These are phyloP conservation scores for Euclidium syriacum DNA, from an alignment of 345 rosid genomes.

Conservation along the genomic window DNA sequence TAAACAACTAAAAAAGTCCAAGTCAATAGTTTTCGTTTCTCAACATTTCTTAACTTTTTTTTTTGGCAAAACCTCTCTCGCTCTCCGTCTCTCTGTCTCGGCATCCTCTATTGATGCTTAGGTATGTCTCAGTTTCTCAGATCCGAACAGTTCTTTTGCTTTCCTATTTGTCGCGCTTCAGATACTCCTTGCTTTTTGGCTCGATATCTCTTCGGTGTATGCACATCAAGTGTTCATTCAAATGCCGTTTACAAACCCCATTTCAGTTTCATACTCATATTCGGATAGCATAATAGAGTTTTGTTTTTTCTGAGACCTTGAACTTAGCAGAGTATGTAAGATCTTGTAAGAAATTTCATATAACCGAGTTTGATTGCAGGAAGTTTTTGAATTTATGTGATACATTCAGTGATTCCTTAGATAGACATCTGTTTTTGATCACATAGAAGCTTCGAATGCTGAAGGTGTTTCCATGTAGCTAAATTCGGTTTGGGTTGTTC, in stretches of 20 bases:
- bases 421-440: not conserved
- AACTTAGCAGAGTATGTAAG: too few relatives aligned
- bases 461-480: not conserved
- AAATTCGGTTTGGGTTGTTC: not conserved
- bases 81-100: not conserved
- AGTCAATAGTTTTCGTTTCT: not conserved
- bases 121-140: constrained; percentile 11
- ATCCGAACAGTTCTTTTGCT: not conserved
- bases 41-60: not conserved
- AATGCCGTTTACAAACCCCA: constrained; percentile 3
- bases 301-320: not conserved
- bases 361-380: not conserved
- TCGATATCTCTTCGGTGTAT: not conserved
- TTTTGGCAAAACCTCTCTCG: not conserved
- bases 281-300: not conserved
- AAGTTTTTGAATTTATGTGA: not conserved
- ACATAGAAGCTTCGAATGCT: not conserved
- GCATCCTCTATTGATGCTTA: constrained; percentile 17
- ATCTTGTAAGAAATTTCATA: not conserved
- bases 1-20: not conserved
- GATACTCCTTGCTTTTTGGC: not conserved
- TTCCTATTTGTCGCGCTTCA: not conserved
- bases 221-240: constrained; percentile 21
- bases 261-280: not conserved
- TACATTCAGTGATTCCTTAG: not conserved